Conservation (phyloP, 2,329 filamentous ascomycete species). For the Neonectria faginata region DNA sequence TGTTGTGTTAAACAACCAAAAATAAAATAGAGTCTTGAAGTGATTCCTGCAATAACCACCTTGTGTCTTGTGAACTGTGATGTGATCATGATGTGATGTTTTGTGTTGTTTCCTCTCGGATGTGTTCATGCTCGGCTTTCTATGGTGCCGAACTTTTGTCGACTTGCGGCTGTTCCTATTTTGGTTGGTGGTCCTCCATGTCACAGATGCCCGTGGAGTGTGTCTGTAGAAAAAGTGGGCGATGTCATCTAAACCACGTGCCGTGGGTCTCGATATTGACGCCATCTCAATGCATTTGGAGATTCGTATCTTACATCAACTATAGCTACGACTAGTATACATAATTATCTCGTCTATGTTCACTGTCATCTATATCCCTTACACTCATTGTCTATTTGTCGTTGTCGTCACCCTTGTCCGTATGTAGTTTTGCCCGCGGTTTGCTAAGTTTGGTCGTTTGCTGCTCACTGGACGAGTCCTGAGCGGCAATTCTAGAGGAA, state of each 20-base stretch:
- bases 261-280: not conserved
- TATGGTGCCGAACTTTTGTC: no score
- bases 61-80: constrained; percentile 18
- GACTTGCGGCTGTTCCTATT: no score
- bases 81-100: not conserved
- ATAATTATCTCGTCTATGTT: not conserved
- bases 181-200: no score
- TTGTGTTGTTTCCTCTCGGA: not conserved
- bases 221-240: no score
- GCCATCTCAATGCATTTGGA: not conserved
- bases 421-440: not conserved
- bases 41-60: constrained; percentile 49
- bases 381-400: constrained; percentile 1
- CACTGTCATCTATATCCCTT: not conserved
- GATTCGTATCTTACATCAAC: not conserved
- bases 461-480: not conserved
- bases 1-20: constrained; percentile 59
- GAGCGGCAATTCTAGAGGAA: not conserved
- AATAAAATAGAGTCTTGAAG: constrained; percentile 63
- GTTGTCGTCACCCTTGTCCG: not conserved
- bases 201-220: no score
- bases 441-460: not conserved
- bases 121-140: no score
- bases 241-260: not conserved
- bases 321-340: constrained; percentile 7